phyloP scores from a whole-genome alignment of 202 grass and related monocot species.

The Zizania palustris region DNA sequence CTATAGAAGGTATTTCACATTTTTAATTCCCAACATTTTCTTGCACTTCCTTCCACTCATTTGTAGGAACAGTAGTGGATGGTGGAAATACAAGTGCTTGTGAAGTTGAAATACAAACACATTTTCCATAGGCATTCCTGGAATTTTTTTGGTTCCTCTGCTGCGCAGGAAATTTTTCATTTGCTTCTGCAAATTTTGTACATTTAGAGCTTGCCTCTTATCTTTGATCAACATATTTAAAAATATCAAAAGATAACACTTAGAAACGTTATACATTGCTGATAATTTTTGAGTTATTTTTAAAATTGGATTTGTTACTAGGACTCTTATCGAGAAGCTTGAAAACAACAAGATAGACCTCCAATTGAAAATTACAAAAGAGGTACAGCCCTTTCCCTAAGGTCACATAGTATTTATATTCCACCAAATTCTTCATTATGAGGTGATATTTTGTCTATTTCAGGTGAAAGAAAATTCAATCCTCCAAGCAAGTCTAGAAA shows the following conservation, averaged over 20 bases:
- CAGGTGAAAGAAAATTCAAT: slow-evolving; percentile 85
- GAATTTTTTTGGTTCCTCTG: slow-evolving; percentile 28
- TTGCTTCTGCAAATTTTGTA: slow-evolving; percentile 30
- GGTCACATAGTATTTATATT: slow-evolving; percentile 36
- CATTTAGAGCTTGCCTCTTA: slow-evolving; percentile 29
- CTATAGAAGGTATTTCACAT: slow-evolving; percentile 5
- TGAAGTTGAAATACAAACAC: slow-evolving; percentile 34
- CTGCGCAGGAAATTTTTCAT: slow-evolving; percentile 19
- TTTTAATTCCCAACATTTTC: slow-evolving; percentile 1
- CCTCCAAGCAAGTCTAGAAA: slow-evolving; percentile 69
- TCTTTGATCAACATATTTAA: slow-evolving; percentile 13
- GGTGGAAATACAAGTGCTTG: not conserved
- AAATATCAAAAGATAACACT: not conserved
- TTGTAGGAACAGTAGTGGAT: slow-evolving; percentile 25
- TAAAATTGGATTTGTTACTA: slow-evolving; percentile 47
- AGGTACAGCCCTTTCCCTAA: slow-evolving; percentile 55
- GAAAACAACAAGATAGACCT: slow-evolving; percentile 76
- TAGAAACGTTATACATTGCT: slow-evolving; percentile 5
- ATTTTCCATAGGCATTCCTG: slow-evolving; percentile 29
- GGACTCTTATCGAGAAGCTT: slow-evolving; percentile 69
- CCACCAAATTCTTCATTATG: slow-evolving; percentile 31
- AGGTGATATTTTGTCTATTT: slow-evolving; percentile 38
- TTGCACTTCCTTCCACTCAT: slow-evolving; percentile 17
- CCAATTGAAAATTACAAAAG: slow-evolving; percentile 79
- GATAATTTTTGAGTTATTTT: slow-evolving; percentile 39